Evolutionary conservation across 306 rosid species (phyloP).

Genomic region (Ammopiptanthus mongolicus): DNA sequence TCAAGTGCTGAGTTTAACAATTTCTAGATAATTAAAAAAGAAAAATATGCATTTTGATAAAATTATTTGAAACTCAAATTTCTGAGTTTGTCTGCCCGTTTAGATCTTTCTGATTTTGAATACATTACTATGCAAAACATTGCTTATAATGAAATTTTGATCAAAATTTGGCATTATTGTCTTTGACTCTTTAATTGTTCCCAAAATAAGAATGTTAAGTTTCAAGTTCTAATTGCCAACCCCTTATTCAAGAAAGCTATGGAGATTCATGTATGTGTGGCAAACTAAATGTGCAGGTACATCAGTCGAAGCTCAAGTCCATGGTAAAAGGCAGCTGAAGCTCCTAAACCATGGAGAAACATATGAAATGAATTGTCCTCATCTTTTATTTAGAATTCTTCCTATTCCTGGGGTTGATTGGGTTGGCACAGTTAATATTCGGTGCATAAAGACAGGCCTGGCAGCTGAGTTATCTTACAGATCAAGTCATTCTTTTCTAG

Average conservation of each 20-base stretch:
- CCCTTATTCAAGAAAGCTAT: neutral
- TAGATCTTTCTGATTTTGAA: neutral
- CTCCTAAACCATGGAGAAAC: conserved; percentile 79
- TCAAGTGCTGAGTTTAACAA: too few relatives aligned
- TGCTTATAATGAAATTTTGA: neutral
- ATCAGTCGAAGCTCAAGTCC: conserved; percentile 58
- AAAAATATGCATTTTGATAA: too few relatives aligned
- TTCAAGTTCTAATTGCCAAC: neutral
- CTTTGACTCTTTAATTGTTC: neutral
- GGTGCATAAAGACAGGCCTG: conserved; percentile 61
- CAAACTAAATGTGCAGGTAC: conserved; percentile 49
- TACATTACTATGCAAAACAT: neutral
- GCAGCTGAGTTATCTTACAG: conserved; percentile 56
- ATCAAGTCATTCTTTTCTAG: conserved; percentile 49
- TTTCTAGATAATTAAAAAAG: too few relatives aligned
- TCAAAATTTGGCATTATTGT: neutral
- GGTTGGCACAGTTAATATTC: conserved; percentile 55
- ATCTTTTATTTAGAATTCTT: conserved; percentile 52
- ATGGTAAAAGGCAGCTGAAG: conserved; percentile 64
- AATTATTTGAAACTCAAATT: neutral
- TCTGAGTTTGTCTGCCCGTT: neutral
- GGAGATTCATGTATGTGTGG: neutral
- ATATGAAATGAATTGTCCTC: conserved; percentile 74
- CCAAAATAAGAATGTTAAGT: neutral
- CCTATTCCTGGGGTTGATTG: conserved; percentile 62